Base-by-base conservation (phyloP, 2,329 filamentous ascomycete genomes). In the Incumbomyces lentus region DNA sequence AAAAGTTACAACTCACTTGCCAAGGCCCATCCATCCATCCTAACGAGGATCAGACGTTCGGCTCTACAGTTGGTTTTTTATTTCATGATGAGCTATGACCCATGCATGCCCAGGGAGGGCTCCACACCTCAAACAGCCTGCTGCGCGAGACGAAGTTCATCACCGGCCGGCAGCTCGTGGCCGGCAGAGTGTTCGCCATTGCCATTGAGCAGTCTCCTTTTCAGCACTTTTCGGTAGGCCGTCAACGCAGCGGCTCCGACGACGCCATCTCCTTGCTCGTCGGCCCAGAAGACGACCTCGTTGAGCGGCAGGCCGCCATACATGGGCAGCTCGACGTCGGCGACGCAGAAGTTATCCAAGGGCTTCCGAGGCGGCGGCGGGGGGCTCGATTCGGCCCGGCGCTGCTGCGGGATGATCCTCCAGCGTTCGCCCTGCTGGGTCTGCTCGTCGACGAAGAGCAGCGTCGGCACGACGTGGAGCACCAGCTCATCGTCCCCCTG, bases 241-340 rank as follows among this genome's bases (percentile, higher is more conserved):
- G 33, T 45, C 19, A 37, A 38, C 13, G 6, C 42, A 3, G 31
- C 42, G 4, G 33, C 13, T n/a, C 31, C 22, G 2, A 12, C 12
- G 33, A 31, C 42, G 5, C 16, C 8, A 11, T 29, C 19, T 10
- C 29, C 40, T 4, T 32, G 7, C 10, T 18, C 19, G 12, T 26
- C 42, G 17, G 57, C 52, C 64, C 64, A 67, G 40, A 68, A 65
- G 0, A 64, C 58, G 3, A 61, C 18, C 41, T 64, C 63, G 19
- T 64, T 65, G 10, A 65, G 31, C 0, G 61, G 59, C 13, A 59
- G 44, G 1, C 57, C 60, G 2, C 55, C 64, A 50, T 67, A 68
- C 16, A 54, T 53, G 2, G 55, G 33, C 2, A 47, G 49, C 16
- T 65, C 62, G 4, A 64, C 51, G 47, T 67, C 54, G 0, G 55